Percentiles rank a stretch among this genome's conserved stretches.
phyloP scores from a whole-genome alignment of 2,329 filamentous ascomycete genomes.

The Apiospora sp. region DNA sequence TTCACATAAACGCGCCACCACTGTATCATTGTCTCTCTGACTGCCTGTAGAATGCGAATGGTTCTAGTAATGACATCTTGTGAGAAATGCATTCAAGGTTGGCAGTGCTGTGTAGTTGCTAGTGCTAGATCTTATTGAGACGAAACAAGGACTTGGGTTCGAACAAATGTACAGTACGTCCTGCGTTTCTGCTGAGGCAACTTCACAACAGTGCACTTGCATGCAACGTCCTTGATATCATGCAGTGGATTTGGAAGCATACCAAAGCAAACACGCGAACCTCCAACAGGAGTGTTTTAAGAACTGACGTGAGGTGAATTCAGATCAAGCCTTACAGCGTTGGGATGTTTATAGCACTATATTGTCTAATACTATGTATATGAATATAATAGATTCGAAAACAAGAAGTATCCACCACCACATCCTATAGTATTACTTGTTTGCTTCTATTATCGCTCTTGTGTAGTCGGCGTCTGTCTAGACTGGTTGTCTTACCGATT shows the following conservation, averaged over 20 bases:
- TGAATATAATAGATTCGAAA: not conserved
- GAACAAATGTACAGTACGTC: no score
- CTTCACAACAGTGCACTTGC: not conserved
- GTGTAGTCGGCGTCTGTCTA: not conserved
- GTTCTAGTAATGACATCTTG: not conserved
- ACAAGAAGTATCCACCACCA: not conserved
- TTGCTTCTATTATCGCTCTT: not conserved
- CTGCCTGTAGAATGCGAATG: not conserved
- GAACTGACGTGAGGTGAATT: not conserved
- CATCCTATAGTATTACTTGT: not conserved
- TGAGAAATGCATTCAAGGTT: not conserved
- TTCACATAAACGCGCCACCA: not conserved
- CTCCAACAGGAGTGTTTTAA: not conserved
- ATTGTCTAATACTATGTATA: not conserved
- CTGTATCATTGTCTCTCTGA: not conserved
- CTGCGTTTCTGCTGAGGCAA: not conserved
- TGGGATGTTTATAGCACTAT: not conserved
- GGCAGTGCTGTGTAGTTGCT: no score
- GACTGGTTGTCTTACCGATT: not conserved
- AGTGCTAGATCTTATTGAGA: no score
- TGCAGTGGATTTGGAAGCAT: not conserved
- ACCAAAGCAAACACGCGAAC: not conserved
- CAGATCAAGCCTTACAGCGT: not conserved
- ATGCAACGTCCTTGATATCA: not conserved
- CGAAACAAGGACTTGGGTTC: no score